phyloP scores from a whole-genome alignment of 345 rosid species.

The Salix udensis region DNA sequence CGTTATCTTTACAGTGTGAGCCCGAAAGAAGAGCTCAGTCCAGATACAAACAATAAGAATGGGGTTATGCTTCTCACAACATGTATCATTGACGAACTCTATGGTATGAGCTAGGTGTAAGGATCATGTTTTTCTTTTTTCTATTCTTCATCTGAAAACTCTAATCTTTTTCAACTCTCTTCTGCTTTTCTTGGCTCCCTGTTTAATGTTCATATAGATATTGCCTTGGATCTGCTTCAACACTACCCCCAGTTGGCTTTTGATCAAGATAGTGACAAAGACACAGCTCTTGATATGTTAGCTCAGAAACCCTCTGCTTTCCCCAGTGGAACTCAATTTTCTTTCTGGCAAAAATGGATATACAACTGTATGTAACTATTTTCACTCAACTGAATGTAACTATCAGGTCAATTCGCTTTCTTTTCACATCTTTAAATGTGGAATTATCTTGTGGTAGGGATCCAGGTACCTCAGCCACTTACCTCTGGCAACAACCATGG shows the following conservation, averaged over 20 bases:
- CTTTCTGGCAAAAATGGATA: slow-evolving; percentile 53
- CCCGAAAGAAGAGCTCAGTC: slow-evolving; percentile 43
- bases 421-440: neutral
- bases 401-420: neutral
- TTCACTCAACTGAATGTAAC: neutral
- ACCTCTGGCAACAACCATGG: neutral
- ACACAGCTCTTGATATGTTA: slow-evolving; percentile 53
- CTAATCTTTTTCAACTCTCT: neutral
- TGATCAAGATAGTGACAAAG: slow-evolving; percentile 49
- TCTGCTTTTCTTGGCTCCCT: neutral
- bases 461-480: slow-evolving; percentile 14
- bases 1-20: slow-evolving; percentile 49
- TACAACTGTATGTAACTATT: slow-evolving; percentile 39
- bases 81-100: slow-evolving; percentile 58
- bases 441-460: slow-evolving; percentile 9
- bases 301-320: slow-evolving; percentile 68
- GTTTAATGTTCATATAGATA: slow-evolving; percentile 28
- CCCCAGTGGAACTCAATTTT: slow-evolving; percentile 50
- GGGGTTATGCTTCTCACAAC: slow-evolving; percentile 61
- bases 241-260: slow-evolving; percentile 42
- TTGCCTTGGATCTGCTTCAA: slow-evolving; percentile 62
- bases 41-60: slow-evolving; percentile 37
- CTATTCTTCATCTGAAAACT: neutral
- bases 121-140: neutral
- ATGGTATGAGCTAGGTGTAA: slow-evolving; percentile 31